Evolutionary conservation across 108 stramenopile species (phyloP), one percentile per base, ranked within the genome.

Genomic region (Phaeodactylum tricornutum): DNA sequence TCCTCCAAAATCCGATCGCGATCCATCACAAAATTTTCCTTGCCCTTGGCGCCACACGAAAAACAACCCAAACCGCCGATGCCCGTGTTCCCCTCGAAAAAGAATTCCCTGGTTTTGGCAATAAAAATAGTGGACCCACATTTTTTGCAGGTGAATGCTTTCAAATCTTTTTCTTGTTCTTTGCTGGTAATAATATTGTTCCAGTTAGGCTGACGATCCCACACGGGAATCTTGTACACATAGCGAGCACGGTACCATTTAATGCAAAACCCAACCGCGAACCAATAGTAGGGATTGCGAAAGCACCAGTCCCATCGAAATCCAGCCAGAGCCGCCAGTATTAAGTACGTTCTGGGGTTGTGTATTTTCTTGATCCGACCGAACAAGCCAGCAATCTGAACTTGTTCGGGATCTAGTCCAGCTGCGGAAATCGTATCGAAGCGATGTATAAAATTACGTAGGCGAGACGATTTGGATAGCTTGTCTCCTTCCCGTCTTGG

Each of bases 151-250:
- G 77, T 75, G 43, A 66, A 85, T 17, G 88, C 88, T 39, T 84
- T 72, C 22, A 90, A 65, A 40, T 74, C 62, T 50, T 90, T 81
- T 60, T 90, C 88, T 65, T 90, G 82, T 59, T 89, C 87, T 35
- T 79, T 74, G 43, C 70, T 75, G 41, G 87, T 89, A 24, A 89
- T 73, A 26, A 89, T 77, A 56, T 77, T 82, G 57, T 84, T 84
- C 87, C 86, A 87, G 64, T 87, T 82, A 2, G 86, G 86, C 59
- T 87, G 86, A 57, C 81, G 76, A 55, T 87, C 86, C 86, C 81
- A 84, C 0, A 87, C 79, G 21, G 86, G 81, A 56, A 87, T 75
- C 57, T 87, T 87, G 38, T 66, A 84, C 20, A 87, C 69, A 46
- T 84, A 87, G 26, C 81, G 67, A 7, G 86, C 81, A 22, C 86